phyloP scores from a whole-genome alignment of 2,329 filamentous ascomycete species.

The Alternaria burnsii region DNA sequence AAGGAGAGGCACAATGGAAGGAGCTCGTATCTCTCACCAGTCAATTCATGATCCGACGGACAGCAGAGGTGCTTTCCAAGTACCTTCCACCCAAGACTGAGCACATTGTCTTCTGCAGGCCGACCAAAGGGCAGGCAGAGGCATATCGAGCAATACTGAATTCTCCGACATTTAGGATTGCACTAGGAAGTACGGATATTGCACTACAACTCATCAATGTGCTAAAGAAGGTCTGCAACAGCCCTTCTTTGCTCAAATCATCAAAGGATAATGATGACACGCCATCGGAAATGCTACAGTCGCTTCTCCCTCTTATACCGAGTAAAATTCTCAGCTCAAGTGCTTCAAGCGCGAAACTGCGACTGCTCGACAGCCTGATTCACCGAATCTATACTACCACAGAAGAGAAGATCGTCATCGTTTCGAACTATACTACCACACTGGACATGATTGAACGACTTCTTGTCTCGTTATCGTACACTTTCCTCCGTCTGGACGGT shows the following conservation, averaged over 20 bases:
- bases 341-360: slow-evolving; percentile 70
- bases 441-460: slow-evolving; percentile 72
- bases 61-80: slow-evolving; percentile 70
- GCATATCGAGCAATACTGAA: slow-evolving; percentile 71
- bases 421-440: slow-evolving; percentile 80
- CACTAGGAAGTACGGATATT: slow-evolving; percentile 68
- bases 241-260: slow-evolving; percentile 67
- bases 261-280: slow-evolving; percentile 59
- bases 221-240: slow-evolving; percentile 78
- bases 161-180: slow-evolving; percentile 69
- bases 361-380: slow-evolving; percentile 71
- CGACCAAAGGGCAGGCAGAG: slow-evolving; percentile 66
- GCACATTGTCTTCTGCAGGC: slow-evolving; percentile 72
- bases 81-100: slow-evolving; percentile 74
- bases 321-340: slow-evolving; percentile 64
- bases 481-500: slow-evolving; percentile 74
- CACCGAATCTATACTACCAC: slow-evolving; percentile 68
- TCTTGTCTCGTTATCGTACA: slow-evolving; percentile 66
- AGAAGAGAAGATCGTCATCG: slow-evolving; percentile 74
- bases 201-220: slow-evolving; percentile 75
- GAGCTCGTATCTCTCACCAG: slow-evolving; percentile 69
- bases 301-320: slow-evolving; percentile 62
- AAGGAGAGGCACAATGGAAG: slow-evolving; percentile 68
- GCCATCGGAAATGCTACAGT: slow-evolving; percentile 56
- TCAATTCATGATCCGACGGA: slow-evolving; percentile 71